phyloP scores from a whole-genome alignment of 2,329 filamentous ascomycete species.

The Penicillium sp. region DNA sequence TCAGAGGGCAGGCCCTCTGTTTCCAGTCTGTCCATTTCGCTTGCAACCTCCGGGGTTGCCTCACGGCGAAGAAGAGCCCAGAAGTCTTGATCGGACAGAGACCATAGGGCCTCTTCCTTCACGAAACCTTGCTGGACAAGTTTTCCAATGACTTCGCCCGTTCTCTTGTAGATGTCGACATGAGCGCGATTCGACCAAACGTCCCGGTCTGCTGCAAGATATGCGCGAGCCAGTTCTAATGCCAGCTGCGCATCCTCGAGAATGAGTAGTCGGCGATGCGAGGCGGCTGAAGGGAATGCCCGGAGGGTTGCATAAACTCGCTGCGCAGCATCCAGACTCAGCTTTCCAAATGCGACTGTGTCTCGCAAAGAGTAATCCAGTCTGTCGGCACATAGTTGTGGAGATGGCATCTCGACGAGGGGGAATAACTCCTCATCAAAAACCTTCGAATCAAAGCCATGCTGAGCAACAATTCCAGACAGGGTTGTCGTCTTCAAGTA shows the following conservation, averaged over 20 bases:
- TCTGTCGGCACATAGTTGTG: slow-evolving; percentile 46
- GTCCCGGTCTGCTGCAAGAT: slow-evolving; percentile 38
- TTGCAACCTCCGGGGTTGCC: slow-evolving; percentile 17
- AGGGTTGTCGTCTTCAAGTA: slow-evolving; percentile 39
- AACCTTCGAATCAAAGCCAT: slow-evolving; percentile 36
- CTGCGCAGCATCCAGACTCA: slow-evolving; percentile 32
- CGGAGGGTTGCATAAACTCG: slow-evolving; percentile 31
- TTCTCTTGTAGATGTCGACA: slow-evolving; percentile 38
- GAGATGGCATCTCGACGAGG: slow-evolving; percentile 43
- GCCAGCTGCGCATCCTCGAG: slow-evolving; percentile 35
- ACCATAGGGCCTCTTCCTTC: slow-evolving; percentile 38
- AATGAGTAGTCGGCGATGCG: slow-evolving; percentile 36
- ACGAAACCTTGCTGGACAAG: slow-evolving; percentile 26
- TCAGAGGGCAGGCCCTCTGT: slow-evolving; percentile 18
- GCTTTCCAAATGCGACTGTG: slow-evolving; percentile 35
- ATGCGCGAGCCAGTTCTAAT: slow-evolving; percentile 37
- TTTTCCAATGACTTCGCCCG: slow-evolving; percentile 39
- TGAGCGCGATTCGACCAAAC: slow-evolving; percentile 45
- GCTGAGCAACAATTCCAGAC: slow-evolving; percentile 36
- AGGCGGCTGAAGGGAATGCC: slow-evolving; percentile 32
- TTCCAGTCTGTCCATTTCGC: slow-evolving; percentile 10
- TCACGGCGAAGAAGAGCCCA: slow-evolving; percentile 36
- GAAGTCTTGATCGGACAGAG: slow-evolving; percentile 40
- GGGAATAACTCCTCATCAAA: slow-evolving; percentile 45
- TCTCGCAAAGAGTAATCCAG: slow-evolving; percentile 48